These are phyloP conservation scores for Picea glauca DNA, from an alignment of 75 land plant species.

Conservation along the genomic window DNA sequence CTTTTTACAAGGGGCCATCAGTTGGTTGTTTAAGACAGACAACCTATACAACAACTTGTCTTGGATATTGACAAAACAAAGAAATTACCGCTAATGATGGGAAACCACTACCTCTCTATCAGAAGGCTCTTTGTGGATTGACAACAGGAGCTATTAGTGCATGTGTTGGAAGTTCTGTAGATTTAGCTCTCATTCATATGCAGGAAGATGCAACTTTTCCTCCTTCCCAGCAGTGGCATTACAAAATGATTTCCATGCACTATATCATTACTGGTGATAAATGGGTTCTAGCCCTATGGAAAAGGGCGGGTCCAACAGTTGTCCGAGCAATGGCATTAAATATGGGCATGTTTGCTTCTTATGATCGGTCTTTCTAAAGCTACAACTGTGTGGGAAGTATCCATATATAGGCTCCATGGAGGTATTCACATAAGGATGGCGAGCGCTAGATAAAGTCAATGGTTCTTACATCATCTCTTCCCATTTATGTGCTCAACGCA, in stretches of 20 bases:
- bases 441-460: too few relatives aligned
- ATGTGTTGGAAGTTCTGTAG: constrained; percentile 16
- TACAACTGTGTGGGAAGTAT: too few relatives aligned
- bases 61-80: constrained; percentile 34
- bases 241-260: too few relatives aligned
- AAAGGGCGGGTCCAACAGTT: constrained; percentile 42
- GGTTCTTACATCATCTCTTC: too few relatives aligned
- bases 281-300: constrained; percentile 35
- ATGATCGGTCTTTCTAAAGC: constrained; percentile 17
- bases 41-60: constrained; percentile 14
- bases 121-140: constrained; percentile 24
- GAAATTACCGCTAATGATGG: constrained; percentile 33
- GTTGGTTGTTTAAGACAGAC: constrained; percentile 28
- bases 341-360: constrained; percentile 49
- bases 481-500: too few relatives aligned
- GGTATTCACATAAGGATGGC: too few relatives aligned
- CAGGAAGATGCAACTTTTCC: too few relatives aligned
- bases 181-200: constrained; percentile 12
- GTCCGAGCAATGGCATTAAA: constrained; percentile 39
- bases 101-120: constrained; percentile 29
- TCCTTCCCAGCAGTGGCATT: too few relatives aligned
- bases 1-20: constrained; percentile 42
- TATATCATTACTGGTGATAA: constrained; percentile 10
- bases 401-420: too few relatives aligned
- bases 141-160: too few relatives aligned